phyloP scores from a whole-genome alignment of 2,329 filamentous ascomycete genomes.

The Calonectria pseudoturangicola region DNA sequence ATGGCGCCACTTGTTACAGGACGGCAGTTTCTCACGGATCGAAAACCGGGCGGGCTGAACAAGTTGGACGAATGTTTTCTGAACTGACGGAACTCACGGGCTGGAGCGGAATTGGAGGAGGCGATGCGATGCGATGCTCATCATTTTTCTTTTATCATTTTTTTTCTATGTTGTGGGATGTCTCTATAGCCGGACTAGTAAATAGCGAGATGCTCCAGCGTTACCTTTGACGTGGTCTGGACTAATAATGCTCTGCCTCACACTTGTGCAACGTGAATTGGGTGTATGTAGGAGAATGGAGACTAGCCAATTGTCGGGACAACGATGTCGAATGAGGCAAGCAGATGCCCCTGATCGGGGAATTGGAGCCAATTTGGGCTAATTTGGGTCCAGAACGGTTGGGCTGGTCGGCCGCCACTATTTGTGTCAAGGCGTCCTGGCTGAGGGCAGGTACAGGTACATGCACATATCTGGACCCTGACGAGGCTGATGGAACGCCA shows the following conservation, averaged over 20 bases:
- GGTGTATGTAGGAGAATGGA: neutral
- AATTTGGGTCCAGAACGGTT: constrained; percentile 16
- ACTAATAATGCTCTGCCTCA: constrained; percentile 15
- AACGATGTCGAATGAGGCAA: constrained; percentile 8
- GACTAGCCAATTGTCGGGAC: constrained; percentile 9
- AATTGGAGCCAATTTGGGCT: constrained; percentile 24
- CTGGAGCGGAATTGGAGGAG: constrained; percentile 35
- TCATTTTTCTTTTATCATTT: constrained; percentile 36
- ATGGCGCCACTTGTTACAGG: constrained; percentile 49
- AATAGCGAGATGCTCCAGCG: constrained; percentile 48
- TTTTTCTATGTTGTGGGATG: constrained; percentile 47
- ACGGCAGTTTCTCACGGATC: constrained; percentile 42
- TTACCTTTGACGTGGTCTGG: constrained; percentile 30
- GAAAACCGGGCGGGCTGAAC: constrained; percentile 43
- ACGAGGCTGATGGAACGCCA: constrained; percentile 42
- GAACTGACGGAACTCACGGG: constrained; percentile 31
- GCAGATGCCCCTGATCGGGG: constrained; percentile 13
- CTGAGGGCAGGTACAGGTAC: constrained; percentile 6
- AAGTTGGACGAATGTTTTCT: constrained; percentile 34
- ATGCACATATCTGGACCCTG: constrained; percentile 28
- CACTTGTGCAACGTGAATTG: neutral
- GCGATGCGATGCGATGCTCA: constrained; percentile 42
- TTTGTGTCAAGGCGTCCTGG: neutral
- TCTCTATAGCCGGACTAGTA: constrained; percentile 51
- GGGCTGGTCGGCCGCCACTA: constrained; percentile 11